Base-by-base conservation (phyloP, 345 rosid genomes). In the Limnanthes douglasii region DNA sequence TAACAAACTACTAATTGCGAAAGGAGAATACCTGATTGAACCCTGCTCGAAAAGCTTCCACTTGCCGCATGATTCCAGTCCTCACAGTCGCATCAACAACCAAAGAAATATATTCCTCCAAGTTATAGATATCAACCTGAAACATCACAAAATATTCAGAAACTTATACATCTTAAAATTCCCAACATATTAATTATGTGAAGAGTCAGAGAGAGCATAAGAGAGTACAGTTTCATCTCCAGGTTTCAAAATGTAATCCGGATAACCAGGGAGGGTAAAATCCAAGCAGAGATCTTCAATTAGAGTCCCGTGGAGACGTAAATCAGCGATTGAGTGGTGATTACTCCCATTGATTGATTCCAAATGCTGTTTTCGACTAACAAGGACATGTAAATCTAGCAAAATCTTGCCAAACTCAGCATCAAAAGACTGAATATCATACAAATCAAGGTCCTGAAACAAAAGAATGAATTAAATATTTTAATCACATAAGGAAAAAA, bases 11-110 rank as follows among this genome's bases (percentile, higher is more conserved):
- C n/a, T n/a, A n/a, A n/a, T n/a, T n/a, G n/a, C n/a, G n/a, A n/a
- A n/a, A n/a, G n/a, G n/a, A n/a, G n/a, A n/a, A n/a, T 11, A 81
- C 99, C 95, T 92, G 99, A 64, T 81, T 85, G 54, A 92, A 92
- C 23, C 99, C 99, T 14, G 83, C 77, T 54, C 76, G 68, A 53
- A 92, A 85, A 39, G 99, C 99, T 40, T 92, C 96, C 37, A 81
- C 38, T 60, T 92, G 99, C 31, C 83, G 65, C 47, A 57, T 11
- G 9, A 85, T 75, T 44, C 99, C 99, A 1, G 69, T 50, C 67
- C 69, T 85, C 41, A 92, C 80, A 46, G 90, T 81, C 26, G 99
- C 90, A 64, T 92, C 93, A 50, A 85, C 94, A 4, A 78, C 90
- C 63, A 72, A 57, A 17, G 76, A 61, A 41, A 92, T 66, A 55